phyloP scores from a whole-genome alignment of 2,329 filamentous ascomycete species.

The Colletotrichum tabaci region DNA sequence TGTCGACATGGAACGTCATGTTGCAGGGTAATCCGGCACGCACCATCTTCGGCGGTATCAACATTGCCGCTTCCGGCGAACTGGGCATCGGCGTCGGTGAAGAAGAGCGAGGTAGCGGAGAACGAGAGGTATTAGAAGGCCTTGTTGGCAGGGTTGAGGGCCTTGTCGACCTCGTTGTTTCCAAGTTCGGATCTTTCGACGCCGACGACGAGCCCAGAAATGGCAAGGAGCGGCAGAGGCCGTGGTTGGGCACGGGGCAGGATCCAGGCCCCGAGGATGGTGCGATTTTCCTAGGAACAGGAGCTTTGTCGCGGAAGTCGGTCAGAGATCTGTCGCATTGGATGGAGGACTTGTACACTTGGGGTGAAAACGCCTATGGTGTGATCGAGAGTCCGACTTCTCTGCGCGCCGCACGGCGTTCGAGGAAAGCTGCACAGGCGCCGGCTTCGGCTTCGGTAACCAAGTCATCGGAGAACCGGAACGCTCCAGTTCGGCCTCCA shows the following conservation, averaged over 20 bases:
- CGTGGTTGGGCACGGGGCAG: conserved; percentile 82
- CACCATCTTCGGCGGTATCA: conserved; percentile 85
- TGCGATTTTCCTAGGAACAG: conserved; percentile 86
- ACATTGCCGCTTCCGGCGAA: conserved; percentile 90
- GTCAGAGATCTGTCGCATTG: conserved; percentile 83
- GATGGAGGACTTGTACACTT: conserved; percentile 90
- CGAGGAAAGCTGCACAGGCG: conserved; percentile 47
- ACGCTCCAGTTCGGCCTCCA: conserved; percentile 5
- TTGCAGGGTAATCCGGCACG: conserved; percentile 90
- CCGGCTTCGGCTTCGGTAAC: neutral
- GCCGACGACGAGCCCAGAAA: conserved; percentile 46
- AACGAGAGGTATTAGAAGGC: conserved; percentile 94
- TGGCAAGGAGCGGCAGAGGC: conserved; percentile 49
- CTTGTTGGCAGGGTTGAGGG: conserved; percentile 85
- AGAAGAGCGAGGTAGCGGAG: conserved; percentile 93
- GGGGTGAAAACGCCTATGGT: conserved; percentile 89
- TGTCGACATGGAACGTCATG: conserved; percentile 88
- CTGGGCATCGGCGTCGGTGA: conserved; percentile 95
- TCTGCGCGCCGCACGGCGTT: conserved; percentile 66
- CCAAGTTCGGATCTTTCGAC: conserved; percentile 77
- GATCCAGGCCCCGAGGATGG: conserved; percentile 83
- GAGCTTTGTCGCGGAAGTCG: conserved; percentile 79
- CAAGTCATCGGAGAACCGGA: neutral
- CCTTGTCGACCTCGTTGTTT: conserved; percentile 89
- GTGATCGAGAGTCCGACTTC: conserved; percentile 84